phyloP scores from a whole-genome alignment of 768 basidiomycete species.

The Cyclocybe cylindracea region DNA sequence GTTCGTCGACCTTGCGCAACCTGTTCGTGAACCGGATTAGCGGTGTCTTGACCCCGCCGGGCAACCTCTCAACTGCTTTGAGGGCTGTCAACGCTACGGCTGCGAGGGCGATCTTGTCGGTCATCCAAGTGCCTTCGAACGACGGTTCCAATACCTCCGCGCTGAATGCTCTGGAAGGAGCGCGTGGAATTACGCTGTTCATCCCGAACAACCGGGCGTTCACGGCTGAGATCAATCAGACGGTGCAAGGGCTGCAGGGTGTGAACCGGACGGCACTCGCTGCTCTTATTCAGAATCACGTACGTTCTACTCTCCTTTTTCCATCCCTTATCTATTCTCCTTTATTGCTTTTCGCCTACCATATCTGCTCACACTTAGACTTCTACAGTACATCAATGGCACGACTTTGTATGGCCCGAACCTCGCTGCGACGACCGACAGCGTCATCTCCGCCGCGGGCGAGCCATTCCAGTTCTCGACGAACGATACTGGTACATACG shows the following conservation, averaged over 20 bases:
- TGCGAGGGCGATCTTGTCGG: slow-evolving; percentile 31
- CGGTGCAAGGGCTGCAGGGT: slow-evolving; percentile 30
- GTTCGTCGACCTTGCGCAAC: slow-evolving; percentile 40
- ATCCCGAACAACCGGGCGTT: slow-evolving; percentile 60
- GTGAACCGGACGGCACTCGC: slow-evolving; percentile 46
- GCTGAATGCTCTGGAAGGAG: slow-evolving; percentile 33
- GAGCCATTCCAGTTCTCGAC: slow-evolving; percentile 48
- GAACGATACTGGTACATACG: slow-evolving; percentile 60
- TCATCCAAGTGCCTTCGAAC: slow-evolving; percentile 20
- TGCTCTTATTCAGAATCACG: slow-evolving; percentile 60
- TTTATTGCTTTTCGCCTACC: not conserved
- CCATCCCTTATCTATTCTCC: not conserved
- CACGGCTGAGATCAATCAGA: slow-evolving; percentile 28
- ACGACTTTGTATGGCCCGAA: slow-evolving; percentile 62
- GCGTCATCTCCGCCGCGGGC: slow-evolving; percentile 57
- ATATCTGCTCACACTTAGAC: not conserved
- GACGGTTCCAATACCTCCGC: slow-evolving; percentile 37
- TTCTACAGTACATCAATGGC: slow-evolving; percentile 61
- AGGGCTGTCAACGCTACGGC: slow-evolving; percentile 42
- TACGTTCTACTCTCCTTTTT: slow-evolving; percentile 27
- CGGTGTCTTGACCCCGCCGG: slow-evolving; percentile 55
- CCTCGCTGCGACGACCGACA: slow-evolving; percentile 31
- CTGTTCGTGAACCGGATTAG: slow-evolving; percentile 47
- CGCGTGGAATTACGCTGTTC: slow-evolving; percentile 66
- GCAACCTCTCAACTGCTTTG: slow-evolving; percentile 42